Evolutionary conservation across 202 grass and related monocot species (phyloP).

Genomic region (Setaria viridis): DNA sequence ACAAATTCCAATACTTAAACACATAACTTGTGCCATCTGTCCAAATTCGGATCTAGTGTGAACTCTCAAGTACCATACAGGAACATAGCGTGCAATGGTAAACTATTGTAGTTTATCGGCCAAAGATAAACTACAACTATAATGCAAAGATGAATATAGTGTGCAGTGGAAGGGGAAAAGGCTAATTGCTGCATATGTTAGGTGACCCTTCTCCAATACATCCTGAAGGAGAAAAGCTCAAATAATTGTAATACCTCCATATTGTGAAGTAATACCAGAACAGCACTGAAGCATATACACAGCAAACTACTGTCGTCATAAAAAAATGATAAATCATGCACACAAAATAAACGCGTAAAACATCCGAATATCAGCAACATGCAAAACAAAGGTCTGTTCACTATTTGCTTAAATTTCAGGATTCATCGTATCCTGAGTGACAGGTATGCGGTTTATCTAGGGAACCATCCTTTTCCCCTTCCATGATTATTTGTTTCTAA

Average conservation of each 20-base stretch:
- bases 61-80: background rate
- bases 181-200: background rate
- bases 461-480: background rate
- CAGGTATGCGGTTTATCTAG: background rate
- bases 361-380: background rate
- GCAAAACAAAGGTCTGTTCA: background rate
- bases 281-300: background rate
- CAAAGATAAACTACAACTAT: background rate
- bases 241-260: background rate
- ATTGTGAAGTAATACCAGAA: background rate
- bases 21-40: background rate
- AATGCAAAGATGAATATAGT: background rate
- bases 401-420: constrained; percentile 1
- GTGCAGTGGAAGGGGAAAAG: background rate
- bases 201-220: background rate
- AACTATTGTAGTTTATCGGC: background rate
- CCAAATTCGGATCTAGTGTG: background rate
- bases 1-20: background rate
- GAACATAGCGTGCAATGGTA: background rate
- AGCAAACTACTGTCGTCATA: background rate
- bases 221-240: background rate
- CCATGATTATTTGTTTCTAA: background rate
- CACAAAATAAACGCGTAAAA: constrained; percentile 8
- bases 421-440: background rate
- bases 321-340: background rate